Evolutionary conservation across 805 yeast genomes (phyloP).

Genomic region (Monosporozyma servazzii): DNA sequence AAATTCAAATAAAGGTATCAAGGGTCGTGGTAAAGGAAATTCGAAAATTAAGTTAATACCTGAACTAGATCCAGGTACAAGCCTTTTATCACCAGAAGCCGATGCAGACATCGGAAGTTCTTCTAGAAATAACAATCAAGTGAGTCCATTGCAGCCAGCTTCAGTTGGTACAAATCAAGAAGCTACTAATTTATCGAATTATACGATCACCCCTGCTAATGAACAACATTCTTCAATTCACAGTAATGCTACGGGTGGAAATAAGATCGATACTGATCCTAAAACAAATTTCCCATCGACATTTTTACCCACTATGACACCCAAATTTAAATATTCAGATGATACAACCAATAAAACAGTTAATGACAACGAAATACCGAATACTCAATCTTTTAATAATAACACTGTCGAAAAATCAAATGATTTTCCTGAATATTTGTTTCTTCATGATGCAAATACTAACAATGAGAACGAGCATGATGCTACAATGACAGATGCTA

Average conservation of each 20-base stretch:
- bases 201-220: background rate
- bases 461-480: background rate
- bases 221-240: background rate
- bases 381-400: background rate
- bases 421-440: background rate
- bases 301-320: background rate
- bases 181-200: background rate
- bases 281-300: background rate
- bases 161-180: background rate
- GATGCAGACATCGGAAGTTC: background rate
- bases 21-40: conserved; percentile 8
- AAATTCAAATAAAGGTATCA: conserved; percentile 74
- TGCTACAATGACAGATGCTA: background rate
- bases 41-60: background rate
- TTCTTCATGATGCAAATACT: background rate
- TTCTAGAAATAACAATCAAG: background rate
- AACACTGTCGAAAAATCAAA: background rate
- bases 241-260: background rate
- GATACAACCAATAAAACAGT: background rate
- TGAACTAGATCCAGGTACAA: background rate
- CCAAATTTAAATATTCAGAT: background rate
- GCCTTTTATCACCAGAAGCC: background rate
- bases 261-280: background rate
- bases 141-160: background rate
- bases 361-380: background rate